Evolutionary conservation across 805 yeast species (phyloP), one percentile per base, ranked within the genome.

Genomic region (Debaryomyces tyrocola): DNA sequence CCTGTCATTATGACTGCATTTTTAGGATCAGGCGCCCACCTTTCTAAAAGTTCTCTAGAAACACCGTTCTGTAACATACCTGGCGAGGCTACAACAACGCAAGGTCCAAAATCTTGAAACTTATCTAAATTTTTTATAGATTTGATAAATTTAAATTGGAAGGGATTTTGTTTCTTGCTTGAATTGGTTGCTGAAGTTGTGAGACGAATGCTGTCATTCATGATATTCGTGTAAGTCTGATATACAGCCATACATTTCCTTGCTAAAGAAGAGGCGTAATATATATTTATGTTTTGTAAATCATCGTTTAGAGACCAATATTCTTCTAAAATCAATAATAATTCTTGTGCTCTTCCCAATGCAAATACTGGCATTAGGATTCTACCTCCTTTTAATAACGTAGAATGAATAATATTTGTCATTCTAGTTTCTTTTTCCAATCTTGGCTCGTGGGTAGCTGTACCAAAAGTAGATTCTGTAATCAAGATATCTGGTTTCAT

Each of bases 51-150:
- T 56, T 87, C 94, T 56, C 99, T 77, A 0, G 97, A 90, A 2
- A 91, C 84, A 51, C 99, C 99, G 62, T 87, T 91, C 64, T 92
- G 99, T 41, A 94, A 74, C 99, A 94, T 94, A 63, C 99, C 99
- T 0, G 99, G 99, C 38, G 96, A 83, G 0, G 99, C 99, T 31
- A 94, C 80, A 67, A 94, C 91, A 17, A 94, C 98, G 55, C 96
- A 90, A 4, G 99, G 97, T 0, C 96, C 96, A 54, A 90, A 78
- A 64, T 94, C 99, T 57, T 90, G 96, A 60, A 94, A 85, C 52
- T 81, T 80, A 46, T 91, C 97, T 45, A 91, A 70, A 52, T 83
- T 85, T 49, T 87, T 82, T 40, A 94, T 78, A 54, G 87, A 87
- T 53, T 86, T 85, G 51, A 94, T 84, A 60, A 82, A 87, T 62